Evolutionary conservation across 306 rosid genomes (phyloP).

Genomic region (Dryas octopetala): DNA sequence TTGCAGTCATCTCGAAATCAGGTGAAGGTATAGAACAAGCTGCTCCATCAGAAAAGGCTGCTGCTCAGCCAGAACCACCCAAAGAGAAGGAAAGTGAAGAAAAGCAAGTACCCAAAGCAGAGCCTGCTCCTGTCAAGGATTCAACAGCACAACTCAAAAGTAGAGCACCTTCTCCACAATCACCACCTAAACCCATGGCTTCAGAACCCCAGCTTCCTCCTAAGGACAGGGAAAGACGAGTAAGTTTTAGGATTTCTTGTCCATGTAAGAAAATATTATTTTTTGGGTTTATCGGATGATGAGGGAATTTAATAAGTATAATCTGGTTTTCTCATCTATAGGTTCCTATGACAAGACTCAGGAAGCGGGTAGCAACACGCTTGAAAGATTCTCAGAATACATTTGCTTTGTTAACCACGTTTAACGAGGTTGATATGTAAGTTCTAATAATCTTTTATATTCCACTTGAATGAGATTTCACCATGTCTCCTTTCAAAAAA

Average conservation of each 20-base stretch:
- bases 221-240: conserved; percentile 68
- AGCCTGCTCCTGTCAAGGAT: conserved; percentile 36
- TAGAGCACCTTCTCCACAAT: conserved; percentile 38
- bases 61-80: conserved; percentile 39
- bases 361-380: conserved; percentile 67
- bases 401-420: conserved; percentile 64
- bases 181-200: conserved; percentile 32
- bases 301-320: background rate
- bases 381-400: conserved; percentile 71
- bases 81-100: conserved; percentile 32
- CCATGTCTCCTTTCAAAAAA: background rate
- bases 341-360: conserved; percentile 72
- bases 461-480: background rate
- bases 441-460: conserved; percentile 6
- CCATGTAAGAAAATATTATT: background rate
- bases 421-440: conserved; percentile 68
- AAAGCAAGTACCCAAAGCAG: conserved; percentile 36
- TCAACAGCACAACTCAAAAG: conserved; percentile 27
- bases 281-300: background rate
- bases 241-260: conserved; percentile 31
- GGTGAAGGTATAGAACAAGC: conserved; percentile 46
- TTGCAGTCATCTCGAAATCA: conserved; percentile 58
- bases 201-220: conserved; percentile 58
- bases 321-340: conserved; percentile 17
- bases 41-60: conserved; percentile 43